These are phyloP conservation scores for Wallacemonas rigidus DNA, from an alignment of 208 protist species.

Conservation along the genomic window DNA sequence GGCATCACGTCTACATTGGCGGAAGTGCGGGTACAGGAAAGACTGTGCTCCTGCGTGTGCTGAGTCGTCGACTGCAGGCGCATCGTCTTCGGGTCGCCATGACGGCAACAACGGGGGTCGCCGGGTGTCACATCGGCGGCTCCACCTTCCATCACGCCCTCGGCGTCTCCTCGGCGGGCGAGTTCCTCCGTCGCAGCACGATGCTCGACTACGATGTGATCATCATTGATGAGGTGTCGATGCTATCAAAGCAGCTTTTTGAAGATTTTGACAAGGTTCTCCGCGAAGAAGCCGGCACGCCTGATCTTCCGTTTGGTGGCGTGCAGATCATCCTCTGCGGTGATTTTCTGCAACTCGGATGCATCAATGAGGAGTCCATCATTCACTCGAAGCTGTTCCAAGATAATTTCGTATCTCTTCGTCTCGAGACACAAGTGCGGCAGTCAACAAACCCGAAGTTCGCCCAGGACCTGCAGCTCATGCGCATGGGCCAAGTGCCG, in stretches of 20 bases:
- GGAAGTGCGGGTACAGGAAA: slow-evolving; percentile 91
- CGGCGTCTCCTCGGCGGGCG: slow-evolving; percentile 71
- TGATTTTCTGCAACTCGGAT: slow-evolving; percentile 92
- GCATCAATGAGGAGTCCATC: slow-evolving; percentile 82
- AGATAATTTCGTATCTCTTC: slow-evolving; percentile 77
- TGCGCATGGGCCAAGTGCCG: slow-evolving; percentile 75
- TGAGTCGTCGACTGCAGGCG: slow-evolving; percentile 71
- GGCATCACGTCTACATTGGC: slow-evolving; percentile 87
- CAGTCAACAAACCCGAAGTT: slow-evolving; percentile 67
- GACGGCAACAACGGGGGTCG: slow-evolving; percentile 90
- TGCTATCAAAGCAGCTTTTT: slow-evolving; percentile 86
- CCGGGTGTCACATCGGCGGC: slow-evolving; percentile 89
- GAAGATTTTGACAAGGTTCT: slow-evolving; percentile 85
- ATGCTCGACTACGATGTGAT: slow-evolving; percentile 89
- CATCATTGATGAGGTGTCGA: slow-evolving; percentile 94
- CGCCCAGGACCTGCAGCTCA: slow-evolving; percentile 65
- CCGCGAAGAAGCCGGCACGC: slow-evolving; percentile 79
- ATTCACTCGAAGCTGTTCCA: slow-evolving; percentile 73
- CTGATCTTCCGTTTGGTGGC: slow-evolving; percentile 90
- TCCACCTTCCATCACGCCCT: slow-evolving; percentile 91
- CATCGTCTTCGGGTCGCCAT: slow-evolving; percentile 84
- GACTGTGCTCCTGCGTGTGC: slow-evolving; percentile 77
- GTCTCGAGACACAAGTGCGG: slow-evolving; percentile 73
- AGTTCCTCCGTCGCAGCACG: slow-evolving; percentile 74
- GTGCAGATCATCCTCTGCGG: slow-evolving; percentile 94